Conservation (phyloP, 257 asterid species). For the Solanum habrochaites region DNA sequence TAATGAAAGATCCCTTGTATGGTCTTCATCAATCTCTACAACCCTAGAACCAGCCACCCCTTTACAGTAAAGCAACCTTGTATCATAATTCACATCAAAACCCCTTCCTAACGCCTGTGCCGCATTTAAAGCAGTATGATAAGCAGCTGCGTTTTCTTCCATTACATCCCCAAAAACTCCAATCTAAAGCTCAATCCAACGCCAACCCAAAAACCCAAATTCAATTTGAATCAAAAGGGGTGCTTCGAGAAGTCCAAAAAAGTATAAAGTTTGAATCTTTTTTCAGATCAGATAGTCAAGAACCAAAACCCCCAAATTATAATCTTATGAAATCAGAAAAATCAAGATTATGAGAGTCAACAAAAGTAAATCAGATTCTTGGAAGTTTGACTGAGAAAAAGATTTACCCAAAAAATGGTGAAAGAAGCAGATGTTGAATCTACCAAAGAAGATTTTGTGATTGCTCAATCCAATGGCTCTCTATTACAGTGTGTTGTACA, state of each 20-base stretch:
- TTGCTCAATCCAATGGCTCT: not conserved
- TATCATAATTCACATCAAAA: slow-evolving; percentile 77
- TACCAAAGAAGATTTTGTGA: not conserved
- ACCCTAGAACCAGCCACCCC: slow-evolving; percentile 65
- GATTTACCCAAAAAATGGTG: not conserved
- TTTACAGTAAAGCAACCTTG: slow-evolving; percentile 79
- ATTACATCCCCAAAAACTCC: slow-evolving; percentile 24
- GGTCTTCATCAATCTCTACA: slow-evolving; percentile 61
- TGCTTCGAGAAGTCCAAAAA: not conserved
- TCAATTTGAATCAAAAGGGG: not conserved
- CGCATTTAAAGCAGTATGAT: slow-evolving; percentile 58
- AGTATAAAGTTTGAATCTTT: not conserved
- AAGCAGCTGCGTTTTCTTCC: slow-evolving; percentile 83
- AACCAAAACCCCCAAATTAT: not conserved
- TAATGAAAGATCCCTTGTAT: slow-evolving; percentile 55
- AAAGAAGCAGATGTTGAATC: not conserved
- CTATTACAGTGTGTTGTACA: not conserved
- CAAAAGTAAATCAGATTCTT: not conserved
- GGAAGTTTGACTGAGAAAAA: not conserved
- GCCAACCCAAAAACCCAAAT: not conserved
- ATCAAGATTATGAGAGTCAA: not conserved
- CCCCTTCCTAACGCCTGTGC: slow-evolving; percentile 88
- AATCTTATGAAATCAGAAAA: not conserved
- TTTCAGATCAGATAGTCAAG: not conserved
- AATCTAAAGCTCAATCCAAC: not conserved